Percentiles rank a stretch among this genome's conserved stretches.
These are phyloP conservation scores for Globisporangium takayamanum DNA, from an alignment of 352 stramenopile species.

Conservation along the genomic window DNA sequence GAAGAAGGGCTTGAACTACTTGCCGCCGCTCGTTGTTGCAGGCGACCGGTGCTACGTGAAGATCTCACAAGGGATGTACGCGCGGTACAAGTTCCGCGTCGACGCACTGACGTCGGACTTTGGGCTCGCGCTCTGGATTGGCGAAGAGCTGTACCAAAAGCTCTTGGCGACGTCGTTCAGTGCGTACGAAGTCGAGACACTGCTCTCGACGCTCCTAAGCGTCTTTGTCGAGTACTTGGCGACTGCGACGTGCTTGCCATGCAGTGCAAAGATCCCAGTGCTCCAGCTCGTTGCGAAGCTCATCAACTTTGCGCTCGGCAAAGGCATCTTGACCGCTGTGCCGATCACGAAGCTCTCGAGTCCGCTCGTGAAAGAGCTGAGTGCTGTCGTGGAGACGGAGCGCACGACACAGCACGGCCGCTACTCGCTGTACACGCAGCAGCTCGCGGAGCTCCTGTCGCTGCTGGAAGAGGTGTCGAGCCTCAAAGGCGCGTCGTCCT, in stretches of 20 bases:
- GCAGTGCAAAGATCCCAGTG: slow-evolving; percentile 41
- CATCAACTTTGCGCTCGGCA: slow-evolving; percentile 58
- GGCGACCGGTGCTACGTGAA: slow-evolving; percentile 62
- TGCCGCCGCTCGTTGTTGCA: slow-evolving; percentile 52
- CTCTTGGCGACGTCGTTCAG: slow-evolving; percentile 41
- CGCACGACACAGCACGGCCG: slow-evolving; percentile 48
- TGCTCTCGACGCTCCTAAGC: slow-evolving; percentile 43
- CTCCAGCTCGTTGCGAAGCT: slow-evolving; percentile 53
- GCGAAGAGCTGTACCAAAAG: slow-evolving; percentile 59
- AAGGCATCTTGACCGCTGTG: slow-evolving; percentile 42
- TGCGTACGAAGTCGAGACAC: slow-evolving; percentile 53
- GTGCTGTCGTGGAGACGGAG: slow-evolving; percentile 59
- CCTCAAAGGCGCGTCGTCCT: slow-evolving; percentile 39
- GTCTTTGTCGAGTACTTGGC: slow-evolving; percentile 44
- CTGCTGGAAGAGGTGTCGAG: slow-evolving; percentile 54
- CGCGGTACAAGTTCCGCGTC: slow-evolving; percentile 77
- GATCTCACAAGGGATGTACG: slow-evolving; percentile 53
- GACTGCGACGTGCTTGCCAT: slow-evolving; percentile 25
- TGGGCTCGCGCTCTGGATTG: slow-evolving; percentile 66
- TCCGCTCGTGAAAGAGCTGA: slow-evolving; percentile 39
- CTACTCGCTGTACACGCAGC: slow-evolving; percentile 62
- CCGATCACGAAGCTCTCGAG: slow-evolving; percentile 52
- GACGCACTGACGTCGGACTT: slow-evolving; percentile 63
- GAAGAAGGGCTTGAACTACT: slow-evolving; percentile 58
- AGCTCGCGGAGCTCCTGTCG: slow-evolving; percentile 55